Evolutionary conservation across 129 eudicot genomes (phyloP), one percentile per base, ranked within the genome.

Genomic region (Arctium lappa): DNA sequence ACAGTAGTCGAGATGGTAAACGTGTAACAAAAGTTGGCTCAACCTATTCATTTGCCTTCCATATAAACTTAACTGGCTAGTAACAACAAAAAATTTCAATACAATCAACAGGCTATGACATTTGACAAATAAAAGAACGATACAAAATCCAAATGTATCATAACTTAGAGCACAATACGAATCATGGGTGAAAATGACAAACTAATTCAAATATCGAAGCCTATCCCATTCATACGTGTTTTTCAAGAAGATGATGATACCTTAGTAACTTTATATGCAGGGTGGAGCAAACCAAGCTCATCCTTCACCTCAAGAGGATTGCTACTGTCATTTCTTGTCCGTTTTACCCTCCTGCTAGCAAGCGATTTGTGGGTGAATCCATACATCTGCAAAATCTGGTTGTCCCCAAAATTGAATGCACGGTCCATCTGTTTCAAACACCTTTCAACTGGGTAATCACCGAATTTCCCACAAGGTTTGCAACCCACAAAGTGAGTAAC

Each of bases 401-500:
- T 88, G 60, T 94, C 98, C 68, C 92, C 98, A 74, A 94, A 92
- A 75, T 94, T 89, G 40, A 87, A 94, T 0, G 98, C 98, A 0
- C 98, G 89, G 27, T 94, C 97, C 98, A 94, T 94, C 75, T 94
- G 98, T 82, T 91, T 94, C 81, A 94, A 92, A 78, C 98, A 94
- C 79, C 97, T 92, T 86, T 94, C 98, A 15, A 94, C 98, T 0
- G 97, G 89, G 68, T 90, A 92, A 91, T 94, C 98, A 72, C 97
- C 96, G 22, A 92, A 90, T 79, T 94, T 94, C 37, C 85, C 96
- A 87, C 98, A 94, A 12, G 98, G 98, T 79, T 94, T 94, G 75
- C 98, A 94, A 30, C 98, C 98, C 79, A 94, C 98, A 86, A 94
- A 94, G 77, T 94, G 98, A 88, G 98, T 94, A 40, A 94, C 98